Evolutionary conservation across 495 filamentous ascomycete species (phyloP), one percentile per base, ranked within the genome.

Genomic region (Aspergillus bridgeri): DNA sequence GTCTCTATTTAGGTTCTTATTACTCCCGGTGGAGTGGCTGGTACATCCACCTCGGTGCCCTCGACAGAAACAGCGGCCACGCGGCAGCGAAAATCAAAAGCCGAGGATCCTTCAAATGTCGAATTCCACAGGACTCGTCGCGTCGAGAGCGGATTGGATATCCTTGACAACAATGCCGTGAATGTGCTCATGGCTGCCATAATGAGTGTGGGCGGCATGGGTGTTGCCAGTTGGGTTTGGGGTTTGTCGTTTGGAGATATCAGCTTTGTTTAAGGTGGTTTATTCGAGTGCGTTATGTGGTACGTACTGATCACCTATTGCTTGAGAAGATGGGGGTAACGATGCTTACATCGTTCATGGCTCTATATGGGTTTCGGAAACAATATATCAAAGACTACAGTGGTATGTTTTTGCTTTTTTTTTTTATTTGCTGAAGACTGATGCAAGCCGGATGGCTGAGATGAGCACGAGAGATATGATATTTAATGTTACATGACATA

Each of bases 91-190:
- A 8, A 43, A 38, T 44, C 42, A 3, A 19, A 21, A 5, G 18
- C 8, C 56, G 53, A 43, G 58, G 63, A 13, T 9, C 53, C 55
- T 49, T 27, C 25, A 38, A 60, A 20, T 18, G 44, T 9, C 62
- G 20, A 62, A 80, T 18, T 69, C 63, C 83, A 83, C 60, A 83
- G 86, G 60, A 92, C 88, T 56, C 79, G 91, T 13, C 81, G 85
- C 25, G 73, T 91, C 11, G 89, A 87, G 65, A 88, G 76, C 53
- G 92, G 89, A 7, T 76, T 73, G 65, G 90, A 95, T 60, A 66
- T 94, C 63, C 74, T 97, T 58, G 90, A 94, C 67, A 98, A 98
- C 63, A 98, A 98, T 67, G 87, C 84, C 23, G 92, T 98, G 57
- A 98, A 98, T 67, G 76, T 96, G 21, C 65, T 91, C 23, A 97